Base-by-base conservation (phyloP, 495 filamentous ascomycete species). In the Jackrogersella multiformis region DNA sequence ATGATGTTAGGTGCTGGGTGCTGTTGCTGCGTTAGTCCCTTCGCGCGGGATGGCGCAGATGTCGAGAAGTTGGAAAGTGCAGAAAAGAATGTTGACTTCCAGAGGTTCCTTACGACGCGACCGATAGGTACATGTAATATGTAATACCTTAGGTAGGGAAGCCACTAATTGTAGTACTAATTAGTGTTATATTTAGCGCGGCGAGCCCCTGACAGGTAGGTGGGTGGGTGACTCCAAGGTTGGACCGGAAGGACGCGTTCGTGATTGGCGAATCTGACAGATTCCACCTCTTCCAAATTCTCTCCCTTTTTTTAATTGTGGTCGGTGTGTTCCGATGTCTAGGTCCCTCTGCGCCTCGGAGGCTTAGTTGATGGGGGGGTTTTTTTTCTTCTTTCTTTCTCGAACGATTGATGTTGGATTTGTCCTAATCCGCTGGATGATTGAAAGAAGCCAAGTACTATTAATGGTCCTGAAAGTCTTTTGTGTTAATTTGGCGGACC, bases 261-360 rank as follows among this genome's bases (percentile, higher is more conserved):
- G 12, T 45, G 57, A 70, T 70, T 70, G 61, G 67, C 34, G 56
- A 70, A 70, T 70, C 57, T 56, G 38, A 48, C 18, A 46, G 58
- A 53, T 64, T 70, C 61, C 56, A 56, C 51, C 51, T 57, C 51
- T 44, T 61, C 34, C 23, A 35, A 64, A 53, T 59, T 36, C 54
- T 42, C 38, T 28, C 34, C n/a, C 16, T 36, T 41, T 49, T 18
- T 13, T 52, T 41, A 12, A 30, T n/a, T 36, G 34, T 45, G 26
- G 59, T 55, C 42, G 60, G 66, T 39, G 42, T 52, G 23, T 60
- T 39, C 51, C 51, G 55, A 61, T 23, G 32, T 12, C 15, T 59
- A 30, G 39, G 45, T 23, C 28, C 12, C 20, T 59, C 46, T 34
- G 24, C 38, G 48, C 45, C 23, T 59, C 44, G 48, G 48, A 13